Percentiles rank a stretch among this genome's conserved stretches.
These are phyloP conservation scores for Pseudozyma thailandica DNA, from an alignment of 1,284 basidiomycete genomes.

Conservation along the genomic window DNA sequence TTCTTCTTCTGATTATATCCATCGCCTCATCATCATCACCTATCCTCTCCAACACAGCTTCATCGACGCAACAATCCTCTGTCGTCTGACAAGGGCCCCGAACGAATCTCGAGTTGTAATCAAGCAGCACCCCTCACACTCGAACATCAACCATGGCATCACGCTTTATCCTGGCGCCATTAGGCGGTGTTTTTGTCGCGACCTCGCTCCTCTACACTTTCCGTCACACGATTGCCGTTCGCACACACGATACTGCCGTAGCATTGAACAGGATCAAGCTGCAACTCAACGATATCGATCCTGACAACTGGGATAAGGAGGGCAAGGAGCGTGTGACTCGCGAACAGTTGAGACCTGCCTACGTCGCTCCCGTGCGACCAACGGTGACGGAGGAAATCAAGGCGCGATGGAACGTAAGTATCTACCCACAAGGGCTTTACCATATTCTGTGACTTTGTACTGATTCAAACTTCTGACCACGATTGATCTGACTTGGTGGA, in stretches of 20 bases:
- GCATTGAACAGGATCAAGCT: slow-evolving; percentile 43
- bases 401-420: slow-evolving; percentile 50
- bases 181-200: slow-evolving; percentile 50
- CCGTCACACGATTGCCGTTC: slow-evolving; percentile 47
- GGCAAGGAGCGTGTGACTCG: slow-evolving; percentile 30
- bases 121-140: too few species aligned
- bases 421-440: neutral
- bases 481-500: neutral
- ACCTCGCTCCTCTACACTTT: slow-evolving; percentile 52
- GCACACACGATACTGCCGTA: slow-evolving; percentile 44
- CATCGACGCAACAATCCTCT: neutral
- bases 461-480: neutral
- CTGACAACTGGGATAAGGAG: slow-evolving; percentile 50
- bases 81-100: neutral
- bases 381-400: slow-evolving; percentile 51
- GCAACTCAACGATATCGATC: slow-evolving; percentile 51
- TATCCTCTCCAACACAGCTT: neutral
- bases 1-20: too few species aligned
- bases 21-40: neutral
- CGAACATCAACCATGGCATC: slow-evolving; percentile 29
- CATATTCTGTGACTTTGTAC: neutral
- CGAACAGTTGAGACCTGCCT: slow-evolving; percentile 42
- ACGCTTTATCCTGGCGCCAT: slow-evolving; percentile 39
- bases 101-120: too few species aligned
- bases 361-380: slow-evolving; percentile 37